A percentile compares a stretch with the other conserved stretches of the same genome.
Conservation (phyloP, 352 stramenopile genomes). For the Phytophthora aleatoria region DNA sequence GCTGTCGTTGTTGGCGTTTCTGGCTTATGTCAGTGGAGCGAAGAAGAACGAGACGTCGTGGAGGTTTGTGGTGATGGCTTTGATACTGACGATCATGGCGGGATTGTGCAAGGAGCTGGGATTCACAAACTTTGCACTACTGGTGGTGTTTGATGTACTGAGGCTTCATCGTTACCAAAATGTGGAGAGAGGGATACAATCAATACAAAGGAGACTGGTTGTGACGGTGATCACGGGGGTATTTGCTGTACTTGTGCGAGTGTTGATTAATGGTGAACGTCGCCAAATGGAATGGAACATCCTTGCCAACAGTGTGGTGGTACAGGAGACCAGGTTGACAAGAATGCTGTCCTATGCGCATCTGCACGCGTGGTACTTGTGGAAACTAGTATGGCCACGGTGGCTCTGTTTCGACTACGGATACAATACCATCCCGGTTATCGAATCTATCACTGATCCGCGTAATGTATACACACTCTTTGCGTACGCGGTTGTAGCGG, state of each 20-base stretch:
- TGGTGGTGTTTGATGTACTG: slow-evolving; percentile 69
- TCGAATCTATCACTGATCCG: slow-evolving; percentile 54
- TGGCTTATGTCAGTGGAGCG: slow-evolving; percentile 50
- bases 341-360: slow-evolving; percentile 83
- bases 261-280: slow-evolving; percentile 76
- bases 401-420: slow-evolving; percentile 92
- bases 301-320: slow-evolving; percentile 87
- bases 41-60: slow-evolving; percentile 26
- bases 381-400: slow-evolving; percentile 88
- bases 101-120: slow-evolving; percentile 90
- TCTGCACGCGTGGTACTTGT: slow-evolving; percentile 88
- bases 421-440: slow-evolving; percentile 83
- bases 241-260: slow-evolving; percentile 31
- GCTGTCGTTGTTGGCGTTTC: slow-evolving; percentile 67
- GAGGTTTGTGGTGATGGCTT: slow-evolving; percentile 12
- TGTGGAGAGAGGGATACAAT: neutral
- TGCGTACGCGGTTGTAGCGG: slow-evolving; percentile 60
- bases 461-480: slow-evolving; percentile 65
- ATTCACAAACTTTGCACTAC: slow-evolving; percentile 82
- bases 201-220: slow-evolving; percentile 14
- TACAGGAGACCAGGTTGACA: slow-evolving; percentile 40
- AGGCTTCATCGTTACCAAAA: slow-evolving; percentile 1
- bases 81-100: slow-evolving; percentile 39
- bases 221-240: slow-evolving; percentile 28
- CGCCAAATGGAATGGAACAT: slow-evolving; percentile 80